phyloP scores from a whole-genome alignment of 2,329 filamentous ascomycete species.

The Cadophora luteo-olivacea region DNA sequence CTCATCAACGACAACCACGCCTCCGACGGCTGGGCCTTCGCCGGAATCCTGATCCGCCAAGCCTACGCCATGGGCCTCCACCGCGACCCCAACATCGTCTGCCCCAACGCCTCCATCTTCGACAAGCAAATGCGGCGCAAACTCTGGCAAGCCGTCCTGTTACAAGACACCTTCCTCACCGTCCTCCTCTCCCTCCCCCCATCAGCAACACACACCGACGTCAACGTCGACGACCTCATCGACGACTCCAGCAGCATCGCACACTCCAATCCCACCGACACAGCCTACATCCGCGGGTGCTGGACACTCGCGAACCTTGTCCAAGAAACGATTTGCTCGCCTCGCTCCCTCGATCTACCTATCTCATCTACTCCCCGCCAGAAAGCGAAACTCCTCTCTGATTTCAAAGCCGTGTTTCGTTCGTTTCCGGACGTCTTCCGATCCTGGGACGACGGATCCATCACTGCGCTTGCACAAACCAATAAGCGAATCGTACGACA shows the following conservation, averaged over 20 bases:
- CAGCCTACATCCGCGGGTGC: slow-evolving; percentile 69
- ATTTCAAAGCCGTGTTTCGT: slow-evolving; percentile 75
- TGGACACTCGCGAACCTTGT: slow-evolving; percentile 82
- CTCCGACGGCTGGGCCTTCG: slow-evolving; percentile 83
- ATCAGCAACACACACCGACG: slow-evolving; percentile 79
- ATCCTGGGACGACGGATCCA: slow-evolving; percentile 66
- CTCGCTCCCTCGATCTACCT: slow-evolving; percentile 74
- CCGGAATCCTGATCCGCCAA: slow-evolving; percentile 77
- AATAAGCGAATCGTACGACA: slow-evolving; percentile 75
- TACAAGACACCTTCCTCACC: slow-evolving; percentile 83
- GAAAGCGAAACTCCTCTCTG: slow-evolving; percentile 71
- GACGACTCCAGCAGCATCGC: slow-evolving; percentile 67
- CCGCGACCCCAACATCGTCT: slow-evolving; percentile 77
- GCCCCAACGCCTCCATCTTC: slow-evolving; percentile 68
- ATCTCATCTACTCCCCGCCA: slow-evolving; percentile 72
- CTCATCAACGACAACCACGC: slow-evolving; percentile 87
- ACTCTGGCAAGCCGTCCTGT: slow-evolving; percentile 80
- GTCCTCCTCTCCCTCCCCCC: slow-evolving; percentile 80
- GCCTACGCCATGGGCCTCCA: slow-evolving; percentile 84
- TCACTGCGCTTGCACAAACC: slow-evolving; percentile 59
- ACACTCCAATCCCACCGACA: slow-evolving; percentile 68
- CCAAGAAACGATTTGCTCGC: slow-evolving; percentile 77
- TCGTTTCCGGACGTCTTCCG: slow-evolving; percentile 75
- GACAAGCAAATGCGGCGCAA: slow-evolving; percentile 83
- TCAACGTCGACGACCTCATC: slow-evolving; percentile 74